Evolutionary conservation across 176 grass and related monocot genomes (phyloP), one percentile per base, ranked within the genome.

Genomic region (Poa pratensis): DNA sequence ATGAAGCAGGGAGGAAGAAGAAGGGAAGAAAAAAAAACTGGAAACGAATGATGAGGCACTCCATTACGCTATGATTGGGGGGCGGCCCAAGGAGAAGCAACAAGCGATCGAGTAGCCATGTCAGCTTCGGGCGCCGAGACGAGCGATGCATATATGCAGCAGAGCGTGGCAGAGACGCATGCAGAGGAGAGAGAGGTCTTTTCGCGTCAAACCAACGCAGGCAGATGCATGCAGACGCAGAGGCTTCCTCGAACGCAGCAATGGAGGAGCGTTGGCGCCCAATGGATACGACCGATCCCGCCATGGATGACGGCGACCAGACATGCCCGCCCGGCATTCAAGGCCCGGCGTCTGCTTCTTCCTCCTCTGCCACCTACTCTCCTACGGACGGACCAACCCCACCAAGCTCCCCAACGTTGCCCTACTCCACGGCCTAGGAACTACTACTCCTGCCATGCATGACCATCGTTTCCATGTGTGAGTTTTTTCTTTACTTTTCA

Each of bases 281-380:
- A 86, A 83, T 86, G 79, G 58, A 75, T 82, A 59, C 78, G 71
- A 53, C 43, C 72, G 27, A 77, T 61, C 77, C 77, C 81, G 42
- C 70, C 49, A 46, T 46, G 45, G 45, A 11, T 46, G 90, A 88
- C 66, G 35, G 82, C 72, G 82, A 91, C 86, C 86, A 48, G 87
- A 90, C 92, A 50, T 78, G 65, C 89, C 57, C 87, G 84, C 89
- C 77, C 87, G 92, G 87, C 87, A 92, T 94, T 92, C 89, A 92
- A 89, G 92, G 84, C 67, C 66, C 64, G 19, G 6, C 32, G 59
- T 34, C 52, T 50, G 77, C 45, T 14, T 14, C 12, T 46, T 10
- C 57, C 75, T 75, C 69, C 54, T 59, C 65, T 80, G 63, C 80
- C 70, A 50, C 26, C 26, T 1, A 46, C 45, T 12, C 43, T 45